phyloP scores from a whole-genome alignment of 495 filamentous ascomycete genomes.

The Aspergillus baeticus region DNA sequence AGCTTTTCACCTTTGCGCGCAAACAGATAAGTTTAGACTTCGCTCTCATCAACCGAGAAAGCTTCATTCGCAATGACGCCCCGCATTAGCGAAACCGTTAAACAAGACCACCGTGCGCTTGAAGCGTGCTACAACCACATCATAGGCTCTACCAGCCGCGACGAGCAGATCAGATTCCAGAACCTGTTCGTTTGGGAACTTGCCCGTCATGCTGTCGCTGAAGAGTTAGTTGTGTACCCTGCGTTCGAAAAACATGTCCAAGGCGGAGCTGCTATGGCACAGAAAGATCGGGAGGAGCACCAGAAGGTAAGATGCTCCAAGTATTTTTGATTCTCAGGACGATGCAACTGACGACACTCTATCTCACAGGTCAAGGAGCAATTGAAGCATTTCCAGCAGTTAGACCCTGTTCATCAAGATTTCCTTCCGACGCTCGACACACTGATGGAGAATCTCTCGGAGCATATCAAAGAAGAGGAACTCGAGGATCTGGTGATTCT shows the following conservation, averaged over 20 bases:
- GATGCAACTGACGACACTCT: background rate
- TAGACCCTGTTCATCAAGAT: constrained; percentile 40
- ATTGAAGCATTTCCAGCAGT: constrained; percentile 58
- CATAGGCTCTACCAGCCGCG: constrained; percentile 40
- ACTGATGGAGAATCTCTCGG: constrained; percentile 49
- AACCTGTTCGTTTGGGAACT: constrained; percentile 74
- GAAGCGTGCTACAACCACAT: constrained; percentile 59
- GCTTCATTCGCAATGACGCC: background rate
- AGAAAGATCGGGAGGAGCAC: constrained; percentile 61
- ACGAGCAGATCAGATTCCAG: constrained; percentile 53
- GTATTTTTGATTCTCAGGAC: background rate
- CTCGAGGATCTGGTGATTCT: constrained; percentile 50
- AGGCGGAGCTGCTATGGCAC: constrained; percentile 49
- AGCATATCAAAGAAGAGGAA: constrained; percentile 63
- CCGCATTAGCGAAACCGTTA: constrained; percentile 50
- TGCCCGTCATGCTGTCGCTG: constrained; percentile 61
- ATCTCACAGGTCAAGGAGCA: constrained; percentile 55
- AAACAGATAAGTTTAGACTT: too few relatives aligned
- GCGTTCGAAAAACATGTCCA: constrained; percentile 58
- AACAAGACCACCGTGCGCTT: constrained; percentile 62
- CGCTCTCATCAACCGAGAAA: too few relatives aligned
- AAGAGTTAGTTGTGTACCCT: constrained; percentile 72
- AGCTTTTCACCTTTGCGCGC: too few relatives aligned
- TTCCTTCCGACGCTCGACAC: constrained; percentile 53
- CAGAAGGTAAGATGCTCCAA: constrained; percentile 19